These are phyloP conservation scores for Alloascoidea africana DNA, from an alignment of 805 yeast genomes.

Conservation along the genomic window DNA sequence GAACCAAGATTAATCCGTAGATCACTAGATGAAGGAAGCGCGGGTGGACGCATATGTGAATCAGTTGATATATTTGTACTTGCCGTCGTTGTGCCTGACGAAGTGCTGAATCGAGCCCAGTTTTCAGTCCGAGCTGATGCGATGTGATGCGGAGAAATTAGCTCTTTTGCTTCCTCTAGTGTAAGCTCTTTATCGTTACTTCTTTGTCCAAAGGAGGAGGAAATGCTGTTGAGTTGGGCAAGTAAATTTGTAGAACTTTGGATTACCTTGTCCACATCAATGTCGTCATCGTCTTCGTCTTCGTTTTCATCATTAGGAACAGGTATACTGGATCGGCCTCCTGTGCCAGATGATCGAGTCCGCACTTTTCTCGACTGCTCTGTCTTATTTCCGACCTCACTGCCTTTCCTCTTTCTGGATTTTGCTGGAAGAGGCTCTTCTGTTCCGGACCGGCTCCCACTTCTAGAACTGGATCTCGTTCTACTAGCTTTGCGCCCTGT, in stretches of 20 bases:
- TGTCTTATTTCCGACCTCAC: slow-evolving; percentile 4
- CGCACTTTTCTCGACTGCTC: background rate
- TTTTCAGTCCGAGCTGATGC: background rate
- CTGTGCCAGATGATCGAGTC: background rate
- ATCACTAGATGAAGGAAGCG: background rate
- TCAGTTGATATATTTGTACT: slow-evolving; percentile 3
- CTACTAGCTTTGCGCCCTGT: too few species aligned
- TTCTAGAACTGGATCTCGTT: slow-evolving; percentile 4
- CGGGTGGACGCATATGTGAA: background rate
- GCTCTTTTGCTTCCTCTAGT: background rate
- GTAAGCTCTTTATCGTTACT: background rate
- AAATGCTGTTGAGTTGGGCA: background rate
- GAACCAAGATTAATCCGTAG: slow-evolving; percentile 2
- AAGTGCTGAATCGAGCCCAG: background rate
- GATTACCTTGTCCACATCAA: slow-evolving; percentile 1
- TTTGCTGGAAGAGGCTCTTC: slow-evolving; percentile 2
- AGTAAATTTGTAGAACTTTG: background rate
- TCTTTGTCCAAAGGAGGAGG: too few species aligned
- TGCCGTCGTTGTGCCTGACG: background rate
- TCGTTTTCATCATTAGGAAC: slow-evolving; percentile 5
- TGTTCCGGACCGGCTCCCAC: slow-evolving; percentile 4
- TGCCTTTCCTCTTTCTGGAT: slow-evolving; percentile 7
- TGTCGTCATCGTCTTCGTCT: slow-evolving; percentile 4
- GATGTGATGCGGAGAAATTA: background rate
- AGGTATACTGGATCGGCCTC: slow-evolving; percentile 1